Evolutionary conservation across 768 basidiomycete genomes (phyloP).

Genomic region (Boletus reticulatus): DNA sequence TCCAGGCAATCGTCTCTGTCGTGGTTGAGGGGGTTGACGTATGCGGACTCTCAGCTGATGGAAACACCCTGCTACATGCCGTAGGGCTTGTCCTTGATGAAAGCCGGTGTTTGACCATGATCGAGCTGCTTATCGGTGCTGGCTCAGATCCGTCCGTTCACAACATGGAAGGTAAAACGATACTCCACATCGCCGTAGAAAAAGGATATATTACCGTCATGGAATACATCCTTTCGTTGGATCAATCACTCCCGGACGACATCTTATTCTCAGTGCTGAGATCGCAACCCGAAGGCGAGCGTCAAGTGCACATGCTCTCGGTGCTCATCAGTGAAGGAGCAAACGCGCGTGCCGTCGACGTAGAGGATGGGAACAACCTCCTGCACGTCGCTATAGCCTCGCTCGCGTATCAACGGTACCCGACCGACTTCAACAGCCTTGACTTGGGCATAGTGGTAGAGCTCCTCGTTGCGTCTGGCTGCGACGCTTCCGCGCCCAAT

Average conservation of each 20-base stretch:
- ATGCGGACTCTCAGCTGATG: not conserved
- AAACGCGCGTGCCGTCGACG: not conserved
- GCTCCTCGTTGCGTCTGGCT: not conserved
- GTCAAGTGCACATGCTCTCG: not conserved
- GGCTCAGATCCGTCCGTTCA: slow-evolving; percentile 1
- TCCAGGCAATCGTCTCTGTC: not conserved
- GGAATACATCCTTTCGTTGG: not conserved
- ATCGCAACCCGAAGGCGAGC: not conserved
- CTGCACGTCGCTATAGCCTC: not conserved
- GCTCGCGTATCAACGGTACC: no score
- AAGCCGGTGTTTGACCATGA: no score
- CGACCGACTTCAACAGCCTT: no score
- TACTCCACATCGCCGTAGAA: slow-evolving; percentile 4
- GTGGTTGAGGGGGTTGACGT: not conserved
- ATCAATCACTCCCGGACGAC: not conserved
- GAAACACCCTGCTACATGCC: not conserved
- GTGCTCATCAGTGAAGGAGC: not conserved
- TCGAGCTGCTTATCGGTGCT: not conserved
- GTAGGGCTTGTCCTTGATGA: no score
- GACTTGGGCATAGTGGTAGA: not conserved
- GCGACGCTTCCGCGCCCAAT: not conserved
- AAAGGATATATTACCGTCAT: not conserved
- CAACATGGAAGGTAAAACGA: not conserved
- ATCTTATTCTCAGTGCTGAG: not conserved
- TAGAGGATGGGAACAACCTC: not conserved